phyloP scores from a whole-genome alignment of 768 basidiomycete species.

The Dioszegia hungarica region DNA sequence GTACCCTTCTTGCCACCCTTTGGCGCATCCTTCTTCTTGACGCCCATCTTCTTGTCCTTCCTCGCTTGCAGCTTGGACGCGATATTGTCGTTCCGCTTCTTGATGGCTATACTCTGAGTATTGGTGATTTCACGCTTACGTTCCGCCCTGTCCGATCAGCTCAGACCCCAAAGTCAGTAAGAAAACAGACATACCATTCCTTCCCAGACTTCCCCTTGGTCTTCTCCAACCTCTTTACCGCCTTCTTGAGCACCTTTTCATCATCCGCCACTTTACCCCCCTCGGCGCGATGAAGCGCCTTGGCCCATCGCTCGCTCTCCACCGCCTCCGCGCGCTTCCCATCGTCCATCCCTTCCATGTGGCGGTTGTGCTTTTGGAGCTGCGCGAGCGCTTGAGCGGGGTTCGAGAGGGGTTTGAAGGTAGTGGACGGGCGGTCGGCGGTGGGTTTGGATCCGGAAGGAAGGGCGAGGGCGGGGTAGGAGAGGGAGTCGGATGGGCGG shows the following conservation, averaged over 20 bases:
- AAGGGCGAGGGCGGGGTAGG: conserved; percentile 64
- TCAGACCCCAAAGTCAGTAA: not conserved
- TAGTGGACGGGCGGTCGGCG: conserved; percentile 50
- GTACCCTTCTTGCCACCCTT: conserved; percentile 26
- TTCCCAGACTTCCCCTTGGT: conserved; percentile 75
- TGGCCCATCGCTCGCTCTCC: conserved; percentile 82
- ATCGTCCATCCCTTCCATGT: conserved; percentile 68
- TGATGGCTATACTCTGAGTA: conserved; percentile 76
- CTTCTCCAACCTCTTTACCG: conserved; percentile 86
- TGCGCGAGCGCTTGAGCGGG: conserved; percentile 80
- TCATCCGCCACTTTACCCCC: conserved; percentile 91
- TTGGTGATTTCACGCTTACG: conserved; percentile 71
- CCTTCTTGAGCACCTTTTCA: conserved; percentile 79
- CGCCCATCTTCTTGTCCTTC: conserved; percentile 59
- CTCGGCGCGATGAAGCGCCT: conserved; percentile 78
- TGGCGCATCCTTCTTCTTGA: conserved; percentile 38
- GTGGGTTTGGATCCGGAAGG: conserved; percentile 41
- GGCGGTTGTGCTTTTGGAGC: conserved; percentile 69
- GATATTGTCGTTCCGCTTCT: conserved; percentile 87
- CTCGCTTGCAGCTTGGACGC: conserved; percentile 73
- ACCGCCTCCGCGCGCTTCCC: conserved; percentile 75
- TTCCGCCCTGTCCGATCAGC: conserved; percentile 61
- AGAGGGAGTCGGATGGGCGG: conserved; percentile 55
- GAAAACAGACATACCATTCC: conserved; percentile 14
- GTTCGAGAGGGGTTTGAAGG: conserved; percentile 68